These are phyloP conservation scores for Linnemannia elongata DNA, from an alignment of 192 early-diverging fungal species.

Conservation along the genomic window DNA sequence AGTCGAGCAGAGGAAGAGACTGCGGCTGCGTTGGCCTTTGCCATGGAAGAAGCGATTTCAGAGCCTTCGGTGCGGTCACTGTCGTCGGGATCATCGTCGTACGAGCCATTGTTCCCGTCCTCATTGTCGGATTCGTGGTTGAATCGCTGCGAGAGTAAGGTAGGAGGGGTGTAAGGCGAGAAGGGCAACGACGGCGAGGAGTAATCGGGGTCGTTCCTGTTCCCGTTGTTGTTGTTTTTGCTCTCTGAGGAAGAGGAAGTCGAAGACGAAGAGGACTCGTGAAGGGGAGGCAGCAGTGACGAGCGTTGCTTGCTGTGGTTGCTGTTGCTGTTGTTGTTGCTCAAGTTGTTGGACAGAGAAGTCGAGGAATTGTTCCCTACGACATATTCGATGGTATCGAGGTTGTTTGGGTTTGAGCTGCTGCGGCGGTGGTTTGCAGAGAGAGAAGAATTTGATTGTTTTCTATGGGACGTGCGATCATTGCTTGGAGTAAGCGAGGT, in stretches of 20 bases:
- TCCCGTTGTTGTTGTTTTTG: background rate
- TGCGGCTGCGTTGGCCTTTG: slow-evolving; percentile 8
- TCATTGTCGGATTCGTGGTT: slow-evolving; percentile 42
- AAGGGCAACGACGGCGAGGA: slow-evolving; percentile 13
- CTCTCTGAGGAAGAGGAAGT: background rate
- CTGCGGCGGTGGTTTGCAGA: slow-evolving; percentile 6
- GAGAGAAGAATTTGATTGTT: background rate
- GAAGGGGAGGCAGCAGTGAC: background rate
- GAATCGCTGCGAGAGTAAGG: slow-evolving; percentile 38
- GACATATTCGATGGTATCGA: slow-evolving; percentile 7
- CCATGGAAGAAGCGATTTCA: slow-evolving; percentile 13
- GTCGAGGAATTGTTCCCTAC: background rate
- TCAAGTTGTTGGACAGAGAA: slow-evolving; percentile 1
- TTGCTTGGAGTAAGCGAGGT: slow-evolving; percentile 16
- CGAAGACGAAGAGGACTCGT: background rate
- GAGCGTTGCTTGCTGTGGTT: background rate
- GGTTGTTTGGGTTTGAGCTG: background rate
- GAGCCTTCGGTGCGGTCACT: slow-evolving; percentile 52
- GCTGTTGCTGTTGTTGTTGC: slow-evolving; percentile 1
- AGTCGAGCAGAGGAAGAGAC: background rate
- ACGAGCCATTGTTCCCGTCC: slow-evolving; percentile 4
- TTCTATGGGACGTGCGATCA: slow-evolving; percentile 15
- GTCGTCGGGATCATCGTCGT: slow-evolving; percentile 43
- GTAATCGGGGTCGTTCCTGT: slow-evolving; percentile 4
- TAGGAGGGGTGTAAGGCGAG: slow-evolving; percentile 5